Evolutionary conservation across 2,329 filamentous ascomycete species (phyloP).

Genomic region (Westerdykella aurantiaca): DNA sequence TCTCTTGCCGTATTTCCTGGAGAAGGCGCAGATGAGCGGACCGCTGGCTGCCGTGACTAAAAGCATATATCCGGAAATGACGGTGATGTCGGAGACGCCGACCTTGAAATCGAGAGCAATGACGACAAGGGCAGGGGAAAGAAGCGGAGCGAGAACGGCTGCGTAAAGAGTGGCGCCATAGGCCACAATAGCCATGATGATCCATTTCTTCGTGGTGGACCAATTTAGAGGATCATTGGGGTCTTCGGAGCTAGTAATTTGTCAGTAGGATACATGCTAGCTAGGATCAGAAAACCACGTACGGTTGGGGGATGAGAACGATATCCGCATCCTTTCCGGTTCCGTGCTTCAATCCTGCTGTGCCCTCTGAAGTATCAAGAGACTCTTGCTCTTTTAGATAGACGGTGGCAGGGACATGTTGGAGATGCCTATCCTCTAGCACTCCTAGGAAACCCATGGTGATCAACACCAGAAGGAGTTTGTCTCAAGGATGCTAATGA

Average conservation of each 20-base stretch:
- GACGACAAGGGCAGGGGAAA: conserved; percentile 32
- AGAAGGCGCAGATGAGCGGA: conserved; percentile 27
- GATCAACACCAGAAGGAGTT: neutral
- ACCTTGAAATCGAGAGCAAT: conserved; percentile 27
- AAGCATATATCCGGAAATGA: conserved; percentile 36
- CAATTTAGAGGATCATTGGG: conserved; percentile 36
- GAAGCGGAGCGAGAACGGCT: conserved; percentile 26
- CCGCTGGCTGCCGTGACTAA: conserved; percentile 32
- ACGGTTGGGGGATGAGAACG: conserved; percentile 32
- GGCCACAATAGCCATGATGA: conserved; percentile 28
- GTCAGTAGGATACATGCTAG: neutral
- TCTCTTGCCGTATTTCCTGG: conserved; percentile 32
- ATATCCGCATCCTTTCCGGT: conserved; percentile 30
- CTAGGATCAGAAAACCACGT: conserved; percentile 2
- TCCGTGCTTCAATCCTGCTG: conserved; percentile 26
- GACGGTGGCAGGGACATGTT: conserved; percentile 33
- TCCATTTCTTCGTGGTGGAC: conserved; percentile 27
- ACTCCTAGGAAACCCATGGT: conserved; percentile 33
- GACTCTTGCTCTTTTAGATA: conserved; percentile 23
- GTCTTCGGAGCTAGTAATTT: conserved; percentile 18
- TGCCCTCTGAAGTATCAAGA: conserved; percentile 8
- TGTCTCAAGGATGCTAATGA: neutral
- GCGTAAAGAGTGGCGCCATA: conserved; percentile 33
- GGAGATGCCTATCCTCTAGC: conserved; percentile 27
- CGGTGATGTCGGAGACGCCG: conserved; percentile 28